Percentiles rank a stretch among this genome's conserved stretches.
These are phyloP conservation scores for Decorospora gaudefroyi DNA, from an alignment of 2,329 filamentous ascomycete genomes.

Conservation along the genomic window DNA sequence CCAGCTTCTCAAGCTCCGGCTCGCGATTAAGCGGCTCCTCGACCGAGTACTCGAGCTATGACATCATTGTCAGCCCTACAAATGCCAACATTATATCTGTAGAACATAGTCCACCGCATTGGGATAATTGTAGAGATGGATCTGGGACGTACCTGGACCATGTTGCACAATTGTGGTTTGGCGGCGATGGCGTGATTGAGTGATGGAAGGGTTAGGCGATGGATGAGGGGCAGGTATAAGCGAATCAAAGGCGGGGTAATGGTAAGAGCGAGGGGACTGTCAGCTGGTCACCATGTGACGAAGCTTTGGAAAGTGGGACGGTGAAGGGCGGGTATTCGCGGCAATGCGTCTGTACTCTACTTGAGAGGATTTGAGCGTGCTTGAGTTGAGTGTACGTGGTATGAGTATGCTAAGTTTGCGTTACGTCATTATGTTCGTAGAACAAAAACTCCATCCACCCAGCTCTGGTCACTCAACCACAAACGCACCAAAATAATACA, in stretches of 20 bases:
- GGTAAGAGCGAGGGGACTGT: slow-evolving; percentile 1
- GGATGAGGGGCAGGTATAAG: slow-evolving; percentile 19
- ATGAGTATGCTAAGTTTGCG: no score
- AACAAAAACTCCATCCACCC: neutral
- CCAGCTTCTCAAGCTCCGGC: slow-evolving; percentile 51
- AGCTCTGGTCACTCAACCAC: slow-evolving; percentile 4
- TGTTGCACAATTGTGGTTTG: slow-evolving; percentile 28
- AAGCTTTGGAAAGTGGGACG: neutral
- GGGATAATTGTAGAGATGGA: slow-evolving; percentile 18
- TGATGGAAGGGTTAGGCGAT: slow-evolving; percentile 27
- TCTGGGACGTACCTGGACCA: slow-evolving; percentile 32
- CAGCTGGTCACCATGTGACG: neutral
- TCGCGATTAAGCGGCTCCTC: slow-evolving; percentile 56
- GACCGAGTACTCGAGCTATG: slow-evolving; percentile 49
- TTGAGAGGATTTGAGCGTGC: no score
- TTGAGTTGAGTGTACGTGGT: no score
- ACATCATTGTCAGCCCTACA: slow-evolving; percentile 23
- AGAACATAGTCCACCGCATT: slow-evolving; percentile 25
- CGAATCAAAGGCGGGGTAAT: slow-evolving; percentile 16
- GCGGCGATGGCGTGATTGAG: slow-evolving; percentile 38
- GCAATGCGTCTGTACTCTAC: no score
- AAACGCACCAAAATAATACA: slow-evolving; percentile 35
- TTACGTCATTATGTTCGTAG: no score
- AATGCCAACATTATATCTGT: neutral
- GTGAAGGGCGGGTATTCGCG: slow-evolving; percentile 4